A percentile compares a stretch with the other conserved stretches of the same genome.
Evolutionary conservation across 805 yeast species (phyloP).

Genomic region (Torulaspora gathmanii): DNA sequence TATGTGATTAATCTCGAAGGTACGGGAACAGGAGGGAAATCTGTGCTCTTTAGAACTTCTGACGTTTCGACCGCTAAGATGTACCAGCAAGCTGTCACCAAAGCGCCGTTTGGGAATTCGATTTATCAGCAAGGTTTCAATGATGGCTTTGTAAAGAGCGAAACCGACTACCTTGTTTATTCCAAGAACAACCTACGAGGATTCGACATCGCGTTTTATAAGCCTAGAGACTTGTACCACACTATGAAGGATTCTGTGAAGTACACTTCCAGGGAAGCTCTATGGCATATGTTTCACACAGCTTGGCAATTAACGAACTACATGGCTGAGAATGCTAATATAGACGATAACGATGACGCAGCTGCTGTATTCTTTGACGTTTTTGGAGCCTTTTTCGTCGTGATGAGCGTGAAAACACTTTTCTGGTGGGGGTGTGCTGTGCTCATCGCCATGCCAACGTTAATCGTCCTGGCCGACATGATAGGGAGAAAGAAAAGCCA

Average conservation of each 20-base stretch:
- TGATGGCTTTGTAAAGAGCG: conserved; percentile 63
- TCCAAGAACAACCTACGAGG: conserved; percentile 68
- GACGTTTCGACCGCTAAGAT: conserved; percentile 65
- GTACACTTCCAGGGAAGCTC: conserved; percentile 58
- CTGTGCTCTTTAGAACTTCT: conserved; percentile 77
- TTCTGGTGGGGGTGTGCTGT: conserved; percentile 50
- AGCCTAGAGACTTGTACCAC: conserved; percentile 80
- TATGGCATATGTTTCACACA: conserved; percentile 80
- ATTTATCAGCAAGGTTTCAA: conserved; percentile 82
- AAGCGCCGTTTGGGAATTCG: conserved; percentile 70
- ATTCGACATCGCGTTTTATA: conserved; percentile 82
- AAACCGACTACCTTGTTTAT: conserved; percentile 82
- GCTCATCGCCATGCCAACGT: conserved; percentile 51
- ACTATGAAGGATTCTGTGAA: conserved; percentile 67
- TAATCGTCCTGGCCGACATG: conserved; percentile 45
- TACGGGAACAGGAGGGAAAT: conserved; percentile 86
- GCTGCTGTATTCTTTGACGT: conserved; percentile 64
- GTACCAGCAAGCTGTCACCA: conserved; percentile 48
- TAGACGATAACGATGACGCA: conserved; percentile 32
- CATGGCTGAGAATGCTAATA: conserved; percentile 40
- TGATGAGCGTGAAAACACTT: conserved; percentile 47
- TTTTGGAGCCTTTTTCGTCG: conserved; percentile 51
- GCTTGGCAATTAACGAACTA: conserved; percentile 55
- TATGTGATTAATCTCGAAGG: conserved; percentile 84
- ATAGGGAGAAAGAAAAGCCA: conserved; percentile 45